Evolutionary conservation across 2,329 filamentous ascomycete genomes (phyloP), one percentile per base, ranked within the genome.

Genomic region (Torrubiellomyces zombiae): DNA sequence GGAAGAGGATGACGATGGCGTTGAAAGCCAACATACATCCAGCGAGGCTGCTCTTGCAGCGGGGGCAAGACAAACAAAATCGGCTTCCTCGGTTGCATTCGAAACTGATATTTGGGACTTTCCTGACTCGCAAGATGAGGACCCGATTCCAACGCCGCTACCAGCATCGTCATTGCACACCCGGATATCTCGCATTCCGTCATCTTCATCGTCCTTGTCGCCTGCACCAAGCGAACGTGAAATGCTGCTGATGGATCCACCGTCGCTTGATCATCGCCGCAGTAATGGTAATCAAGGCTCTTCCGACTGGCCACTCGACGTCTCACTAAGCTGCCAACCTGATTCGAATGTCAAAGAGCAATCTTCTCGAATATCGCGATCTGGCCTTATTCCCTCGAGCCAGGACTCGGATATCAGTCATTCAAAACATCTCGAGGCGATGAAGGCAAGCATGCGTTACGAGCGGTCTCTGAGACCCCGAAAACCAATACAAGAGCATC

Each of bases 401-500:
- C n/a, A n/a, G n/a, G n/a, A n/a, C n/a, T n/a, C n/a, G n/a, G n/a
- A n/a, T n/a, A n/a, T n/a, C n/a, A n/a, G n/a, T n/a, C n/a, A n/a
- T n/a, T n/a, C 10, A 24, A 5, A 28, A 6, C 26, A 29, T 9
- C 28, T 32, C 23, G 35, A 36, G 19, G 38, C 36, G 11, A 32
- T 30, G 16, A 43, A 43, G 27, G 31, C 36, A 9, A 38, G 44
- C 5, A 37, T 51, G 15, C 48, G 45, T 9, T 44, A 53, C 22
- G 53, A 57, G 31, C 56, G 65, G 17, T 66, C 60, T 4, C 45
- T 72, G n/a, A 56, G 67, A 6, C 63, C 64, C 1, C 56, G 67
- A 12, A 72, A 70, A 31, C 65, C 65, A 1, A 71, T 71, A 6
- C 67, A 72, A 38, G 53, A 70, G 36, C 64, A 69, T 21, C 67